A percentile compares a stretch with the other conserved stretches of the same genome.
phyloP scores from a whole-genome alignment of 768 basidiomycete genomes.

The Mycena capillaripes region DNA sequence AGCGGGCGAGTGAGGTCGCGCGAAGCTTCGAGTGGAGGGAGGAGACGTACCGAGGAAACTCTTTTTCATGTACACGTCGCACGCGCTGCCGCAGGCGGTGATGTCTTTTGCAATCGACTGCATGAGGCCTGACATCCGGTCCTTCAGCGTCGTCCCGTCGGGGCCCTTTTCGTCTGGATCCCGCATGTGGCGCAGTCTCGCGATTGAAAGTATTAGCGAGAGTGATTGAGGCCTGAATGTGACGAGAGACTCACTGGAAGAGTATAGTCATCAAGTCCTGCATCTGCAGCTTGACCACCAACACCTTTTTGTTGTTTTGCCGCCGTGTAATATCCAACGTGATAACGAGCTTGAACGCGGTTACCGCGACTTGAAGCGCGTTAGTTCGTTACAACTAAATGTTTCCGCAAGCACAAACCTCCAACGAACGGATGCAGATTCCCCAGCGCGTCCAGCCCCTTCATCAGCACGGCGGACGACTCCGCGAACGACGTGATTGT shows the following conservation, averaged over 20 bases:
- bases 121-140: conserved; percentile 43
- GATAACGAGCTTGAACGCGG: conserved; percentile 58
- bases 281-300: conserved; percentile 57
- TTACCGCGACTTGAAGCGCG: conserved; percentile 50
- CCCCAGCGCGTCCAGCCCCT: conserved; percentile 39
- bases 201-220: neutral
- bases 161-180: conserved; percentile 37
- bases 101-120: conserved; percentile 53
- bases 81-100: conserved; percentile 52
- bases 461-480: conserved; percentile 40
- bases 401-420: conserved; percentile 19
- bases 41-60: conserved; percentile 42
- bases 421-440: conserved; percentile 42
- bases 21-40: no score
- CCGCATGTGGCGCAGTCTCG: conserved; percentile 34
- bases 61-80: conserved; percentile 56
- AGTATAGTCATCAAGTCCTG: conserved; percentile 59
- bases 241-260: conserved; percentile 50
- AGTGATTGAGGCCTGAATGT: neutral
- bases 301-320: conserved; percentile 60
- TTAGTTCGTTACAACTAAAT: neutral
- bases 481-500: conserved; percentile 38
- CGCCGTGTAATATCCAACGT: conserved; percentile 56
- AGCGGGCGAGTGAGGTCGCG: neutral
- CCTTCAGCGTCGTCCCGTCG: conserved; percentile 44